These are phyloP conservation scores for Plasmodium gonderi DNA, from an alignment of 169 alveolate species.

Conservation along the genomic window DNA sequence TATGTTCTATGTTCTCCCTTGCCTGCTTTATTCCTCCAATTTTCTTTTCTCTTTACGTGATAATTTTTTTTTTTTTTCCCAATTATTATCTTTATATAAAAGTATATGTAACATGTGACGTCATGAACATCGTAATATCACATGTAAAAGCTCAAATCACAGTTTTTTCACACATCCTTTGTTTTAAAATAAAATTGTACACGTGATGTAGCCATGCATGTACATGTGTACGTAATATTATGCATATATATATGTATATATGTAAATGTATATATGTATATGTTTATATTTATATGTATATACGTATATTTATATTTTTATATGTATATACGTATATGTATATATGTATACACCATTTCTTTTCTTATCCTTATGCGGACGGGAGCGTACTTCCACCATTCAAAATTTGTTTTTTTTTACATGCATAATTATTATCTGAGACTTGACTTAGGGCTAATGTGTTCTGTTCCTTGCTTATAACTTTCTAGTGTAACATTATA, in stretches of 20 bases:
- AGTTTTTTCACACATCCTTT: not conserved
- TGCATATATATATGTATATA: not conserved
- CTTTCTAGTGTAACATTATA: too few relatives aligned
- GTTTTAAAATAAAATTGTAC: not conserved
- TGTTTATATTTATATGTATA: not conserved
- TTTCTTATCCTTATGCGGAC: not conserved
- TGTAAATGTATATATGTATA: slow-evolving; percentile 1
- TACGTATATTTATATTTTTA: not conserved
- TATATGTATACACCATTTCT: not conserved
- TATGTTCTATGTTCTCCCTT: not conserved
- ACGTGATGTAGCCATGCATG: not conserved
- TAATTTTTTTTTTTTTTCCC: not conserved
- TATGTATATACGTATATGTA: not conserved
- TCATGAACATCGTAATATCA: not conserved
- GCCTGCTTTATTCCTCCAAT: not conserved
- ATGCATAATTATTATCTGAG: not conserved
- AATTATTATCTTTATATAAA: not conserved
- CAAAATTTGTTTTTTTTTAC: not conserved
- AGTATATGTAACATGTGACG: not conserved
- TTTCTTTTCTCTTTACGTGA: not conserved
- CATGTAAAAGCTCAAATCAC: not conserved
- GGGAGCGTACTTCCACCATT: not conserved
- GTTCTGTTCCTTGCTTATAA: too few relatives aligned
- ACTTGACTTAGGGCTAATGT: too few relatives aligned
- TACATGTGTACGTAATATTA: not conserved